Percentiles rank a stretch among this genome's conserved stretches.
phyloP scores from a whole-genome alignment of 768 basidiomycete species.

The Lepiota venenata region DNA sequence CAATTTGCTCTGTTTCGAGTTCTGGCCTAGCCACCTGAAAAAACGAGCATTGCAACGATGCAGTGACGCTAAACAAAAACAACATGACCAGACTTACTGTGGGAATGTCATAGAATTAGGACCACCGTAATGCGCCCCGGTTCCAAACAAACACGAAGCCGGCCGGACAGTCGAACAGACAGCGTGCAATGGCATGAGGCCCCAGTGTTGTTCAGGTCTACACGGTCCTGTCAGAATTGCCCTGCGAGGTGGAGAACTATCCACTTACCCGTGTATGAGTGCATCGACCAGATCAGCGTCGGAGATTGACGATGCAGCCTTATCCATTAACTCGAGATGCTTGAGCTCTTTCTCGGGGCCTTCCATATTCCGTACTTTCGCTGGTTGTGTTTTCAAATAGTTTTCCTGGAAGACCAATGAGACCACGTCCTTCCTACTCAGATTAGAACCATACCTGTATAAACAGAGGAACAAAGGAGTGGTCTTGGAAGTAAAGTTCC shows the following conservation, averaged over 20 bases:
- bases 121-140: conserved; percentile 61
- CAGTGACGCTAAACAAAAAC: conserved; percentile 4
- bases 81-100: conserved; percentile 51
- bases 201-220: conserved; percentile 95
- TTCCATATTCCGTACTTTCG: conserved; percentile 48
- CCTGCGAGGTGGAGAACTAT: not conserved
- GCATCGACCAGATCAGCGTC: conserved; percentile 93
- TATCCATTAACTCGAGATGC: conserved; percentile 77
- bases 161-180: conserved; percentile 88
- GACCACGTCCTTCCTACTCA: not conserved
- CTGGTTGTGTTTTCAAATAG: conserved; percentile 83
- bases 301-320: conserved; percentile 89
- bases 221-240: conserved; percentile 4
- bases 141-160: conserved; percentile 79
- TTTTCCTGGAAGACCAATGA: conserved; percentile 64
- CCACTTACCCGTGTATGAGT: conserved; percentile 83
- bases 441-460: conserved; percentile 63
- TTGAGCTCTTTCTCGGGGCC: conserved; percentile 68
- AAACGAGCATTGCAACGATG: not conserved
- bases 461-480: conserved; percentile 91
- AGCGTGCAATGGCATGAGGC: conserved; percentile 90
- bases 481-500: conserved; percentile 96
- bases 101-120: conserved; percentile 76
- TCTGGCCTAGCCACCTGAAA: conserved; percentile 92
- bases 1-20: conserved; percentile 89